phyloP scores from a whole-genome alignment of 2,329 filamentous ascomycete genomes.

The Alternaria dauci region DNA sequence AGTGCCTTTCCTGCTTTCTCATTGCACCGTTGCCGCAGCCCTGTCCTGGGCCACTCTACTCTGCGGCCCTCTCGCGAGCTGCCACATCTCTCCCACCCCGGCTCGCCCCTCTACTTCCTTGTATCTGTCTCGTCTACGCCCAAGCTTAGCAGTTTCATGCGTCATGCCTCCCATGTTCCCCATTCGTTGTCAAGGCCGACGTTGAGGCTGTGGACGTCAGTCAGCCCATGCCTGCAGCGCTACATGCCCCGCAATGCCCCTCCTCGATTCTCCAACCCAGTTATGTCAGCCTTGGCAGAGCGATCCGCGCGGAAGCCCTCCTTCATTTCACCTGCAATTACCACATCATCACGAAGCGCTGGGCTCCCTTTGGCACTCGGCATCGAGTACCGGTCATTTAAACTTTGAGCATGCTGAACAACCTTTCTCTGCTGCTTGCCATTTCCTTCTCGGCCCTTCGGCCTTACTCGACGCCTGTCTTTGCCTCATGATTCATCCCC shows the following conservation, averaged over 20 bases:
- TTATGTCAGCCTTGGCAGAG: constrained; percentile 22
- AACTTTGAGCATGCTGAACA: neutral
- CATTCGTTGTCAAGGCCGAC: constrained; percentile 24
- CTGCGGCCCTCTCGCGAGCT: constrained; percentile 38
- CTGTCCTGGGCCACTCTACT: constrained; percentile 18
- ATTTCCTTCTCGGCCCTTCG: constrained; percentile 27
- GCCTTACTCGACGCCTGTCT: constrained; percentile 20
- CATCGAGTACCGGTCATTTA: constrained; percentile 1
- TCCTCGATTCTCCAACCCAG: constrained; percentile 16
- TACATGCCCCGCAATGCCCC: constrained; percentile 35
- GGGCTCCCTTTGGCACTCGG: constrained; percentile 11
- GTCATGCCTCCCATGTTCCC: constrained; percentile 7
- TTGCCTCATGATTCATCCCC: constrained; percentile 20
- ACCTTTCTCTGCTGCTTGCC: constrained; percentile 14
- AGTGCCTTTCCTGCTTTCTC: constrained; percentile 54
- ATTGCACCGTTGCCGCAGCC: constrained; percentile 27
- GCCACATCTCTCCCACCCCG: constrained; percentile 39
- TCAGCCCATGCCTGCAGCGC: constrained; percentile 24
- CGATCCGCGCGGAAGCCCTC: constrained; percentile 15
- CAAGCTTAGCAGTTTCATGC: constrained; percentile 19
- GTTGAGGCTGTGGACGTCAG: constrained; percentile 28
- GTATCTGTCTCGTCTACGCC: constrained; percentile 5
- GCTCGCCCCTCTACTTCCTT: constrained; percentile 20
- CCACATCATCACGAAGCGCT: constrained; percentile 18
- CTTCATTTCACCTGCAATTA: constrained; percentile 16